A percentile compares a stretch with the other conserved stretches of the same genome.
These are phyloP conservation scores for Macrophomina tecta DNA, from an alignment of 2,329 filamentous ascomycete genomes.

Conservation along the genomic window DNA sequence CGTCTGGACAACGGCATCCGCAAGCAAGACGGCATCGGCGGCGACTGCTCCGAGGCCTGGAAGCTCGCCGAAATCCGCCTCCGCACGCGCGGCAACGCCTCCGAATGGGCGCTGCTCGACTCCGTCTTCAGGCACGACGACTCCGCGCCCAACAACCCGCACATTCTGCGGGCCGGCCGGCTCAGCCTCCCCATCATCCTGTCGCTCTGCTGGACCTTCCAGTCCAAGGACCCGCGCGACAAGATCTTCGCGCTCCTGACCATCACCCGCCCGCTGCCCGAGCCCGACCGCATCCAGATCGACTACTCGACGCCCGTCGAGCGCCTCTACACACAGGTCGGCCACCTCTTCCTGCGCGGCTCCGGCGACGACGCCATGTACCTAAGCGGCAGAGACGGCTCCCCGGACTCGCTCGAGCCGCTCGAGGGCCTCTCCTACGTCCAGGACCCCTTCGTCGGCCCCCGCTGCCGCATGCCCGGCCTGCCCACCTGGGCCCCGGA, in stretches of 20 bases:
- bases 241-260: constrained; percentile 11
- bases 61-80: constrained; percentile 14
- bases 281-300: background rate
- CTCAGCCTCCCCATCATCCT: constrained; percentile 1
- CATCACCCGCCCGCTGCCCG: background rate
- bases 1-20: constrained; percentile 8
- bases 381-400: background rate
- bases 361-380: constrained; percentile 2
- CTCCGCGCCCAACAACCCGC: background rate
- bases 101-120: constrained; percentile 9
- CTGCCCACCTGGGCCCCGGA: constrained; percentile 15
- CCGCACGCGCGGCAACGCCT: background rate
- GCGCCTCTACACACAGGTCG: background rate
- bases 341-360: constrained; percentile 8
- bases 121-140: background rate
- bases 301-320: background rate
- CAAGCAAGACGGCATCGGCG: constrained; percentile 5
- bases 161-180: background rate
- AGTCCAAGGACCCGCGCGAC: constrained; percentile 11
- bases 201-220: background rate
- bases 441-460: background rate
- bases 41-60: constrained; percentile 13
- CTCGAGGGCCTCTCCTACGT: constrained; percentile 5
- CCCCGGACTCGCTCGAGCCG: background rate
- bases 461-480: background rate